Evolutionary conservation across 179 eudicot species (phyloP).

Genomic region (Beta corolliflora): DNA sequence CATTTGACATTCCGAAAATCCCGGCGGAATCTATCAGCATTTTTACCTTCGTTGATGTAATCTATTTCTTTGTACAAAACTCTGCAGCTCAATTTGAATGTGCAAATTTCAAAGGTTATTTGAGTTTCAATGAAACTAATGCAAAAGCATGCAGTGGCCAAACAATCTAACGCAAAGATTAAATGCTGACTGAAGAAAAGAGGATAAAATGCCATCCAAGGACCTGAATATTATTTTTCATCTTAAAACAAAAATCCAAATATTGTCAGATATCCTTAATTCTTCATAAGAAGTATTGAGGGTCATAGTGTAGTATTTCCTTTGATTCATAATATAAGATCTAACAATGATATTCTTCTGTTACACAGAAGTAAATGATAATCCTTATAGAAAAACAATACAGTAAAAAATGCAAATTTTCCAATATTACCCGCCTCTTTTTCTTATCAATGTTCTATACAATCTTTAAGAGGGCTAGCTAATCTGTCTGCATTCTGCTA

Average conservation of each 20-base stretch:
- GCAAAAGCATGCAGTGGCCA: not conserved
- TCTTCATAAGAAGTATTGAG: not conserved
- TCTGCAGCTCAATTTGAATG: constrained; percentile 45
- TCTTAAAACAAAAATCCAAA: not conserved
- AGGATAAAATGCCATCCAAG: not conserved
- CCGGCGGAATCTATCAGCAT: constrained; percentile 95
- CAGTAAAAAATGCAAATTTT: not conserved
- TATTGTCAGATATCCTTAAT: not conserved
- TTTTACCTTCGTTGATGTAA: constrained; percentile 97
- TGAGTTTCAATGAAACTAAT: not conserved
- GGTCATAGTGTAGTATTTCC: not conserved
- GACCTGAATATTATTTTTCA: not conserved
- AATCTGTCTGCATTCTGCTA: not conserved
- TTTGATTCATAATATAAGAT: too few species aligned
- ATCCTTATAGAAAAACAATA: not conserved
- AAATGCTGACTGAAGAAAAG: not conserved
- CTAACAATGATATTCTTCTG: too few species aligned
- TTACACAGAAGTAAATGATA: too few species aligned
- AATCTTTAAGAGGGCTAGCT: not conserved
- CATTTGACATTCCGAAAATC: constrained; percentile 96
- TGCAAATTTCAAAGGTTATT: not conserved
- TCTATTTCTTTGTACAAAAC: constrained; percentile 97
- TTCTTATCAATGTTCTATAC: too few species aligned
- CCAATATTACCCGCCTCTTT: not conserved
- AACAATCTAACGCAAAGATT: not conserved